Evolutionary conservation across 345 rosid species (phyloP).

Genomic region (Citrus trifoliata): DNA sequence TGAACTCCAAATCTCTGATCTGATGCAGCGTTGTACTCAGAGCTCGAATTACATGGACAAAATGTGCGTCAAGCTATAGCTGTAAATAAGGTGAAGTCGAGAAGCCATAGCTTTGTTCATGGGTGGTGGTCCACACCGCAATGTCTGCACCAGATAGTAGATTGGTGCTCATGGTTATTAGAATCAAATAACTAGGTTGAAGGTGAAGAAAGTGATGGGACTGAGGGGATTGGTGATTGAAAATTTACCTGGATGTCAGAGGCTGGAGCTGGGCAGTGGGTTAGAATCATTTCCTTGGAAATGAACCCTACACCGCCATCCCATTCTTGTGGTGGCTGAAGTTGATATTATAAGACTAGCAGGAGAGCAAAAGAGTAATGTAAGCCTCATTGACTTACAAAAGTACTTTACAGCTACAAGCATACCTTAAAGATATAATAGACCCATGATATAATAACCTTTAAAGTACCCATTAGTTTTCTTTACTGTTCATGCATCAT

Average conservation of each 20-base stretch:
- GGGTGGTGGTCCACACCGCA: constrained; percentile 63
- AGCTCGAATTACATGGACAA: too few species aligned
- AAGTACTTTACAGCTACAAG: not conserved
- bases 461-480: not conserved
- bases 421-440: not conserved
- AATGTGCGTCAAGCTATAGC: not conserved
- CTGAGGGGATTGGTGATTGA: not conserved
- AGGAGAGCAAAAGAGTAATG: not conserved
- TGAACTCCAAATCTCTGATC: not conserved
- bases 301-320: constrained; percentile 59
- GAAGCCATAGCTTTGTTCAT: constrained; percentile 25
- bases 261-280: constrained; percentile 57
- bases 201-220: not conserved
- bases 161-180: not conserved
- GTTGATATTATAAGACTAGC: not conserved
- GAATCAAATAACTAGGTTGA: not conserved
- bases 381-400: too few species aligned
- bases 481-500: not conserved
- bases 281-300: constrained; percentile 57
- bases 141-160: constrained; percentile 28
- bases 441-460: not conserved
- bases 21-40: not conserved
- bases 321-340: constrained; percentile 60
- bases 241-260: constrained; percentile 43
- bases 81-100: not conserved